A percentile compares a stretch with the other conserved stretches of the same genome.
Conservation (phyloP, 805 yeast species). For the Yarrowia porcina region DNA sequence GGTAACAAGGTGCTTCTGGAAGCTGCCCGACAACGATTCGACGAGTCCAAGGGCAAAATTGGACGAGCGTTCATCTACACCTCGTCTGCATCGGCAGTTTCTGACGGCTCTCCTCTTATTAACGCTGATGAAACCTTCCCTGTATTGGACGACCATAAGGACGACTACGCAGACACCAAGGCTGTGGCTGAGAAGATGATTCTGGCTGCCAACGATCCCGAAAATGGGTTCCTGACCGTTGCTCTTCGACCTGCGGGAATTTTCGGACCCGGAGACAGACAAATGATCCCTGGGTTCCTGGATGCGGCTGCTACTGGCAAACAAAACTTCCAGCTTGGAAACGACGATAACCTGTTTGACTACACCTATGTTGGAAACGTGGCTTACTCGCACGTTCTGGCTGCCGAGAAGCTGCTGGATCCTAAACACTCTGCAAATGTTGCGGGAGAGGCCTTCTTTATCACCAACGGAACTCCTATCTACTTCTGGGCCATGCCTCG, state of each 20-base stretch:
- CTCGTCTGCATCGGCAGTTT: constrained; percentile 95
- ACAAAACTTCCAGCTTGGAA: constrained; percentile 90
- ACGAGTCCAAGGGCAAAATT: constrained; percentile 28
- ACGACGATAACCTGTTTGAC: constrained; percentile 88
- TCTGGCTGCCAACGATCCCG: constrained; percentile 62
- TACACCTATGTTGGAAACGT: constrained; percentile 99
- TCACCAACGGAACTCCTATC: constrained; percentile 91
- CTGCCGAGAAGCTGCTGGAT: constrained; percentile 70
- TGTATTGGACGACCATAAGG: constrained; percentile 88
- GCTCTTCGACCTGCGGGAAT: constrained; percentile 97
- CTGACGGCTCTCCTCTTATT: constrained; percentile 87
- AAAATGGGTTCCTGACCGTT: constrained; percentile 57
- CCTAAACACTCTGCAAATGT: constrained; percentile 44
- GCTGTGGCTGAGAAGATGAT: constrained; percentile 86
- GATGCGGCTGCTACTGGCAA: constrained; percentile 79
- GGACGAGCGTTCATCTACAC: constrained; percentile 75
- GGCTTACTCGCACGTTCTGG: constrained; percentile 93
- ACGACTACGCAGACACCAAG: constrained; percentile 92
- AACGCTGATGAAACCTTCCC: constrained; percentile 96
- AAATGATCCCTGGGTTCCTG: constrained; percentile 88
- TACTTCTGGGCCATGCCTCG: constrained; percentile 97
- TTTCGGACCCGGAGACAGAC: constrained; percentile 98
- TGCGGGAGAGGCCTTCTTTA: constrained; percentile 83
- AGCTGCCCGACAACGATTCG: constrained; percentile 51
- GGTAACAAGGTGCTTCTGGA: constrained; percentile 78